phyloP scores from a whole-genome alignment of 2,329 filamentous ascomycete species.

The Pseudogymnoascus sp. region DNA sequence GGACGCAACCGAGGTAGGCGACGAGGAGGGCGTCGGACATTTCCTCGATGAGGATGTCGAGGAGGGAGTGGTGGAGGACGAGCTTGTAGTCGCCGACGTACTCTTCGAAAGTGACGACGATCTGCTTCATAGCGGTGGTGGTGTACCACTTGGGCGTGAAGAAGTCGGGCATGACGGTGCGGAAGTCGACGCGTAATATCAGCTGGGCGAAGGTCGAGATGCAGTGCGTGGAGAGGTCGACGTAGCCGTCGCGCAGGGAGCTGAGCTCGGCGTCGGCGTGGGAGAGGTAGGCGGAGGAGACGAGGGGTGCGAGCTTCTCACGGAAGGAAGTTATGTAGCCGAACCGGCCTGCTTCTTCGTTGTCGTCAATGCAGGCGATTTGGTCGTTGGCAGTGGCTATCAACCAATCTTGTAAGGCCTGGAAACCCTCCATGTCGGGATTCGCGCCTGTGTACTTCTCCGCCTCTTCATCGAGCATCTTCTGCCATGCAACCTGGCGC shows the following conservation, averaged over 20 bases:
- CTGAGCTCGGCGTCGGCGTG: constrained; percentile 67
- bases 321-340: constrained; percentile 84
- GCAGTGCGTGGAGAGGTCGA: constrained; percentile 91
- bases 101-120: constrained; percentile 90
- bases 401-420: constrained; percentile 89
- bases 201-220: constrained; percentile 79
- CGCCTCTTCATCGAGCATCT: constrained; percentile 80
- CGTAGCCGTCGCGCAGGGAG: constrained; percentile 78
- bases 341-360: constrained; percentile 64
- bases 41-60: constrained; percentile 89
- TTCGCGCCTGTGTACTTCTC: constrained; percentile 58
- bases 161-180: constrained; percentile 73
- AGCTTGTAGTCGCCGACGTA: constrained; percentile 83
- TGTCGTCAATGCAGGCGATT: constrained; percentile 95
- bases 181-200: constrained; percentile 88
- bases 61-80: constrained; percentile 77
- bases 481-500: constrained; percentile 80
- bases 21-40: constrained; percentile 86
- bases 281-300: constrained; percentile 73
- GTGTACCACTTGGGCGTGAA: constrained; percentile 89
- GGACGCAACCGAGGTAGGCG: constrained; percentile 74
- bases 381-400: constrained; percentile 97
- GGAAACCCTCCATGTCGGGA: constrained; percentile 58
- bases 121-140: constrained; percentile 81
- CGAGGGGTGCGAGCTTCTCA: constrained; percentile 71